Conservation (phyloP, 23 red algal species). For the Gracilaria gracilis region DNA sequence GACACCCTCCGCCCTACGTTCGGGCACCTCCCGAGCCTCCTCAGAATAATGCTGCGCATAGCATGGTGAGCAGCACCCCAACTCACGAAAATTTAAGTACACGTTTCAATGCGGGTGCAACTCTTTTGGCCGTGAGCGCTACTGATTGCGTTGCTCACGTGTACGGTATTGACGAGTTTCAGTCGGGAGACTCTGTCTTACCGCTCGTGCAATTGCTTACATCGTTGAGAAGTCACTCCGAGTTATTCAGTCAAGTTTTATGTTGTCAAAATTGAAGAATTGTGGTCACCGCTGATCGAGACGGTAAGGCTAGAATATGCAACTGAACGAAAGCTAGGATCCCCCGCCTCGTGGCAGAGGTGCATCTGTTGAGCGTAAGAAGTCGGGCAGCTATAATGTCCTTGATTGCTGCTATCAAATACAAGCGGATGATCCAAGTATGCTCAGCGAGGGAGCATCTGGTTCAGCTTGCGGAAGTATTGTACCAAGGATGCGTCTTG, state of each 20-base stretch:
- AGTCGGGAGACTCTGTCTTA: constrained; percentile 1
- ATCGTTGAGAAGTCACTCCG: constrained; percentile 67
- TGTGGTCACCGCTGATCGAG: constrained; percentile 71
- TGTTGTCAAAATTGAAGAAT: constrained; percentile 71
- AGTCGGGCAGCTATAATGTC: constrained; percentile 62
- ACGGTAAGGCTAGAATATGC: constrained; percentile 85
- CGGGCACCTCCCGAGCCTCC: constrained; percentile 5
- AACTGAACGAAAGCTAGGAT: constrained; percentile 58
- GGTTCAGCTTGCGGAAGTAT: constrained; percentile 63
- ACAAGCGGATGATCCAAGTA: constrained; percentile 60
- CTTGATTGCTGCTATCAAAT: constrained; percentile 59
- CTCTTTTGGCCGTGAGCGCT: constrained; percentile 72
- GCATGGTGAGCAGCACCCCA: constrained; percentile 45
- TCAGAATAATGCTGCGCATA: constrained; percentile 41
- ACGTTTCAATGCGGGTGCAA: too few relatives aligned
- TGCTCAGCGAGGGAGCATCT: constrained; percentile 46
- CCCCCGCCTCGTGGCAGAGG: constrained; percentile 11
- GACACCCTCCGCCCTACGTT: neutral
- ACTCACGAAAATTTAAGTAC: constrained; percentile 61
- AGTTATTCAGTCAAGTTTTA: constrained; percentile 64
- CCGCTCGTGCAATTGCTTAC: too few relatives aligned
- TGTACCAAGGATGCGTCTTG: too few relatives aligned
- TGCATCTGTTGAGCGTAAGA: constrained; percentile 49
- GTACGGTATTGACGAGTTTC: constrained; percentile 44
- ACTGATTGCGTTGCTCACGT: constrained; percentile 78